phyloP scores from a whole-genome alignment of 2,329 filamentous ascomycete genomes.

The Botryotinia narcissicola region DNA sequence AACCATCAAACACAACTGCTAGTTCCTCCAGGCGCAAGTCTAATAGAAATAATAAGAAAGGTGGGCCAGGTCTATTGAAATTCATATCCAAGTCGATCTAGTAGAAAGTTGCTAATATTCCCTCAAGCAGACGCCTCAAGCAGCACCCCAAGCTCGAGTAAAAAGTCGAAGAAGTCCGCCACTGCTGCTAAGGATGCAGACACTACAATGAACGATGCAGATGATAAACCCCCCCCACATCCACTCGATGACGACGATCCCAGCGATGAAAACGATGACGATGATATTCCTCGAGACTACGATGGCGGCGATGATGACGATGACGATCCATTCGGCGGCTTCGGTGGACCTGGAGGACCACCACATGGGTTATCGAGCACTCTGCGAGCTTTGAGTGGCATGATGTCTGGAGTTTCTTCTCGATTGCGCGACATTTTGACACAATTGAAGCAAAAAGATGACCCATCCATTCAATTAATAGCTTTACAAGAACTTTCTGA shows the following conservation, averaged over 20 bases:
- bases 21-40: slow-evolving; percentile 70
- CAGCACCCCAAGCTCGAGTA: slow-evolving; percentile 34
- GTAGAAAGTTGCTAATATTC: slow-evolving; percentile 24
- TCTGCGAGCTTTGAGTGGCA: slow-evolving; percentile 81
- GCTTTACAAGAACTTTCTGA: slow-evolving; percentile 92
- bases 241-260: slow-evolving; percentile 46
- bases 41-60: slow-evolving; percentile 64
- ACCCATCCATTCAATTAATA: slow-evolving; percentile 83
- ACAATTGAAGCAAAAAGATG: slow-evolving; percentile 78
- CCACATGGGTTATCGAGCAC: slow-evolving; percentile 72
- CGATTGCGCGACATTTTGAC: slow-evolving; percentile 74
- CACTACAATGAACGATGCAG: slow-evolving; percentile 58
- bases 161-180: slow-evolving; percentile 51
- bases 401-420: slow-evolving; percentile 81
- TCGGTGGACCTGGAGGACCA: slow-evolving; percentile 64
- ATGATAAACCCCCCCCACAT: slow-evolving; percentile 31
- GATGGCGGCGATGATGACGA: slow-evolving; percentile 55
- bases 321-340: slow-evolving; percentile 60
- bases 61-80: slow-evolving; percentile 47
- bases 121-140: slow-evolving; percentile 39
- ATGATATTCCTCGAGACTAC: slow-evolving; percentile 53
- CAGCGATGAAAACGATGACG: slow-evolving; percentile 58
- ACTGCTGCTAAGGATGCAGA: slow-evolving; percentile 64
- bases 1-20: slow-evolving; percentile 51
- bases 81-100: slow-evolving; percentile 40